Conservation (phyloP, 768 basidiomycete genomes). For the Termitomyces titanicus region DNA sequence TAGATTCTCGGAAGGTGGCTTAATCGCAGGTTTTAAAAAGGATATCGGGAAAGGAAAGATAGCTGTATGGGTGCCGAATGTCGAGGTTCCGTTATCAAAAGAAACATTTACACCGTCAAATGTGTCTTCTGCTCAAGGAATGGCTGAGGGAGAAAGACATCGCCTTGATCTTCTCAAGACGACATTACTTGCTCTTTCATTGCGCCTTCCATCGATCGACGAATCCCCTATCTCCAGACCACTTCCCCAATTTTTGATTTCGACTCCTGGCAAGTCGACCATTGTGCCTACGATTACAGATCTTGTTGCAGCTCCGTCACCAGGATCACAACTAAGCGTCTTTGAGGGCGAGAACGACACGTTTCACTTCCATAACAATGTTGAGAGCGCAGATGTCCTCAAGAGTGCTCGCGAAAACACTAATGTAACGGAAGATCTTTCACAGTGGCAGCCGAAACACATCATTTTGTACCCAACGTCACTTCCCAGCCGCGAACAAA, state of each 20-base stretch:
- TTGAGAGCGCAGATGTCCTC: conserved; percentile 29
- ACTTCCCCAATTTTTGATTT: conserved; percentile 61
- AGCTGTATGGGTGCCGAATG: conserved; percentile 52
- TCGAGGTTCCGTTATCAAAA: conserved; percentile 50
- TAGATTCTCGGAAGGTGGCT: conserved; percentile 18
- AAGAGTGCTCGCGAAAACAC: conserved; percentile 21
- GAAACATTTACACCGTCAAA: conserved; percentile 26
- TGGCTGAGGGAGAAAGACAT: conserved; percentile 20
- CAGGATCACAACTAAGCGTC: conserved; percentile 26
- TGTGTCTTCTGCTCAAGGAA: conserved; percentile 9
- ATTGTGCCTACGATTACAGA: conserved; percentile 38
- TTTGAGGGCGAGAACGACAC: conserved; percentile 71
- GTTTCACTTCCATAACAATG: conserved; percentile 52
- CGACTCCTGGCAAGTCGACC: conserved; percentile 36
- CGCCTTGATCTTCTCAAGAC: conserved; percentile 23
- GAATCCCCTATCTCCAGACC: conserved; percentile 32
- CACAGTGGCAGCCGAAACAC: conserved; percentile 44
- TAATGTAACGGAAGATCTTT: conserved; percentile 21
- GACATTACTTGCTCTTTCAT: conserved; percentile 32
- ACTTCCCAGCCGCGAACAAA: conserved; percentile 48
- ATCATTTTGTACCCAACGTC: conserved; percentile 50
- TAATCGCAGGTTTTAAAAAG: conserved; percentile 29
- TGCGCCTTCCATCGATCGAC: conserved; percentile 38
- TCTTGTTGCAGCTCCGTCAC: conserved; percentile 29
- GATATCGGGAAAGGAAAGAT: conserved; percentile 45